A percentile compares a stretch with the other conserved stretches of the same genome.
phyloP scores from a whole-genome alignment of 108 stramenopile species.

The Stephanodiscus minutulus region DNA sequence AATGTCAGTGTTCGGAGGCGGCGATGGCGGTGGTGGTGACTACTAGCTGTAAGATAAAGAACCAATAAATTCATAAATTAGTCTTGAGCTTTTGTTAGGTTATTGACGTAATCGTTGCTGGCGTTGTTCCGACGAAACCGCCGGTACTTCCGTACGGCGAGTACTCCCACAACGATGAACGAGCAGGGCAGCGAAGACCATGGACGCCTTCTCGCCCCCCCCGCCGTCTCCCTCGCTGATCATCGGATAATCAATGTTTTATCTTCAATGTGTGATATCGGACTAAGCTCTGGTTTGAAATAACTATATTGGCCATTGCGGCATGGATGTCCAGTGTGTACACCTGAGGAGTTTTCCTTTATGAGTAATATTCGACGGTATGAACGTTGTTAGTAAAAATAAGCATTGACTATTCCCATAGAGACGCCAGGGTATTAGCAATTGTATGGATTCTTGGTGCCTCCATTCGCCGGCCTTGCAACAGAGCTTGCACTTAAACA shows the following conservation, averaged over 20 bases:
- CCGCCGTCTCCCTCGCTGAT: neutral
- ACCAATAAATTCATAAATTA: no score
- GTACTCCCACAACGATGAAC: neutral
- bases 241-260: no score
- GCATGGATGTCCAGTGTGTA: no score
- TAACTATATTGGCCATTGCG: no score
- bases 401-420: neutral
- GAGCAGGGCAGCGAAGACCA: neutral
- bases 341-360: no score
- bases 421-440: neutral
- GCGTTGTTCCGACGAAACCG: neutral
- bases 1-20: slow-evolving; percentile 53
- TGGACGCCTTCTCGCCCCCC: neutral
- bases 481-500: slow-evolving; percentile 1
- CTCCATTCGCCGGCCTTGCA: neutral
- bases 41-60: slow-evolving; percentile 25
- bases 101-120: slow-evolving; percentile 7
- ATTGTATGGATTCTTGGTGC: slow-evolving; percentile 46
- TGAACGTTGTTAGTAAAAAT: no score
- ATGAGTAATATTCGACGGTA: no score
- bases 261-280: no score
- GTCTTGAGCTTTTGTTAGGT: neutral
- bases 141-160: slow-evolving; percentile 5
- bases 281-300: no score
- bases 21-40: slow-evolving; percentile 58